Evolutionary conservation across 345 rosid genomes (phyloP), one percentile per base, ranked within the genome.

Genomic region (Pistacia vera): DNA sequence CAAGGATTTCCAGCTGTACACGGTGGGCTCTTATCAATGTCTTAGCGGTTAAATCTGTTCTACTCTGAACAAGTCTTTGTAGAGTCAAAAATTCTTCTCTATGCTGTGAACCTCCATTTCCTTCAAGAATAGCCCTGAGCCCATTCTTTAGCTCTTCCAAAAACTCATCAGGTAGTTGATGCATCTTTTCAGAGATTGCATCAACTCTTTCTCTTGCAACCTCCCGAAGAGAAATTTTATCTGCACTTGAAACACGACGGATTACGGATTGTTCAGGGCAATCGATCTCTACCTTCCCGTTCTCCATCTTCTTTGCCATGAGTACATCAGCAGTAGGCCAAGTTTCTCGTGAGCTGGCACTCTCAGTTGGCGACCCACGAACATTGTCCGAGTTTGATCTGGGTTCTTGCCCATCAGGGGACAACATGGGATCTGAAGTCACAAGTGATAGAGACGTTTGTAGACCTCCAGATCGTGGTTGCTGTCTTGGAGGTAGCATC

Each of bases 401-500:
- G 17, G 85, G 92, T 48, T 92, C 95, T 51, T 81, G 90, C 9
- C 70, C 74, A 62, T 90, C 93, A 36, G 89, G 87, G 57, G 91
- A 87, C 77, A 90, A 25, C 85, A 75, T 88, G 73, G 89, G 88
- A 81, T 94, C 96, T 0, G 90, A 90, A 20, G 97, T 81, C 22
- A 91, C 88, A 13, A 92, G 86, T 35, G 96, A 88, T 28, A 91
- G 81, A 0, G 96, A 89, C 28, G 93, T 88, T 65, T 89, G 93
- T 22, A 89, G 78, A 17, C 83, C 87, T 48, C 88, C 88, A 11
- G 91, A 75, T 38, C 90, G 90, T 4, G 92, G 87, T 73, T 94
- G 97, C 49, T 91, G 97, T 12, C 97, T 90, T 35, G 98, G 98
- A 72, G 99, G 98, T 62, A 92, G 83, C 98, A 97, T 94, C 66